phyloP scores from a whole-genome alignment of 176 grass and related monocot species.

The Calamus simplicifolius region DNA sequence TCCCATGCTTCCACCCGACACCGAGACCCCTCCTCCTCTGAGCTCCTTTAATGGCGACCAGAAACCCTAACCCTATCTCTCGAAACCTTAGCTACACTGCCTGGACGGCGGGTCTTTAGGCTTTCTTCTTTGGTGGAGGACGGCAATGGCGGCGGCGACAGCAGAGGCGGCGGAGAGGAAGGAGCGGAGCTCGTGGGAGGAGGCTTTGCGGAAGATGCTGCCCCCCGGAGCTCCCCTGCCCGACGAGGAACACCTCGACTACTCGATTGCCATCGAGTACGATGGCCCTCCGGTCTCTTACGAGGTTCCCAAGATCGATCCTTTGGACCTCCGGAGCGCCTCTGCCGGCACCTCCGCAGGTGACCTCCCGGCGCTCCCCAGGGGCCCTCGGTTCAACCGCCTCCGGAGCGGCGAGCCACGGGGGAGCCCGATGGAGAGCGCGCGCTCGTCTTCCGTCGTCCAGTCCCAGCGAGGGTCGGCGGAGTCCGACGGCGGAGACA shows the following conservation, averaged over 20 bases:
- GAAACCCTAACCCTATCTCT: not conserved
- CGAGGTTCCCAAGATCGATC: not conserved
- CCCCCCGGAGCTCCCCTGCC: constrained; percentile 17
- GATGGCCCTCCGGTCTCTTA: not conserved
- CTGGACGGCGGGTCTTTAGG: not conserved
- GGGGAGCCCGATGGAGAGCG: not conserved
- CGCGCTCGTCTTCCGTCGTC: constrained; percentile 9
- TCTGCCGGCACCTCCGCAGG: not conserved
- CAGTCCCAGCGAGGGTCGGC: not conserved
- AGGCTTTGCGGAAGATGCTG: constrained; percentile 17
- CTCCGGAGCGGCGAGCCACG: constrained; percentile 1
- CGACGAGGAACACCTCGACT: constrained; percentile 27
- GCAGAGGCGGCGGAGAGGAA: not conserved
- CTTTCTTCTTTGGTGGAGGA: not conserved
- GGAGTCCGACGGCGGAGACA: constrained; percentile 8
- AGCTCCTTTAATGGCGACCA: no score
- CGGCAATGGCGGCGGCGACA: not conserved
- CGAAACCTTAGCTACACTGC: not conserved
- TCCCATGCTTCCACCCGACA: no score
- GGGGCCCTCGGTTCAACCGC: not conserved
- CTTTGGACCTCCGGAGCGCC: not conserved
- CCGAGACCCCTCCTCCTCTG: no score
- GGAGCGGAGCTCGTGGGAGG: constrained; percentile 12
- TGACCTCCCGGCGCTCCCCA: not conserved
- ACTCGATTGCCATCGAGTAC: constrained; percentile 18